phyloP scores from a whole-genome alignment of 108 stramenopile species.

The Phaeodactylum tricornutum region DNA sequence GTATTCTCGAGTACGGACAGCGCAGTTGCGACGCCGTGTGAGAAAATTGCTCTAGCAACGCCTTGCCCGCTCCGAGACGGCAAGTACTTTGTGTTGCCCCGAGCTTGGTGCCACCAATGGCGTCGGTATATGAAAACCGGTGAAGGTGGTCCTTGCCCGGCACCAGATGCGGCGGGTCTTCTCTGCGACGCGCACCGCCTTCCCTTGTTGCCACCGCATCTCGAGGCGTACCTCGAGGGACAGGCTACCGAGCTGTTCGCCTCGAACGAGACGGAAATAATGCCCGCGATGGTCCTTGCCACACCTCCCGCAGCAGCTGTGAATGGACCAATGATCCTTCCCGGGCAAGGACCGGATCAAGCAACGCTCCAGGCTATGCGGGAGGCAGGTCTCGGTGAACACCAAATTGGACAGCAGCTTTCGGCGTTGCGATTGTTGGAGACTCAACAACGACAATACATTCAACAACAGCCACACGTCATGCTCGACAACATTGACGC shows the following conservation, averaged over 20 bases:
- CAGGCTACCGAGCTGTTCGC: slow-evolving; percentile 43
- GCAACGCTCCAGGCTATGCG: neutral
- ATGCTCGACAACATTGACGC: neutral
- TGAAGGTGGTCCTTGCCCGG: slow-evolving; percentile 49
- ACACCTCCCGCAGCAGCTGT: slow-evolving; percentile 4
- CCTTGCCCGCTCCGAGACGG: slow-evolving; percentile 54
- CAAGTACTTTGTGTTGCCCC: slow-evolving; percentile 57
- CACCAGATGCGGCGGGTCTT: slow-evolving; percentile 59
- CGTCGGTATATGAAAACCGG: slow-evolving; percentile 78
- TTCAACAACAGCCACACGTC: neutral
- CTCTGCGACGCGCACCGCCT: slow-evolving; percentile 71
- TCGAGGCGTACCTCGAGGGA: slow-evolving; percentile 59
- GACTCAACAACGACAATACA: slow-evolving; percentile 1
- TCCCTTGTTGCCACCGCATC: slow-evolving; percentile 68
- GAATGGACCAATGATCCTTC: neutral
- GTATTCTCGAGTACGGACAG: no score
- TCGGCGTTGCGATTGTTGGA: neutral
- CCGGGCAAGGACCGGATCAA: slow-evolving; percentile 3
- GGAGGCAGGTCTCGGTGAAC: neutral
- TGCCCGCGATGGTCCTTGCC: slow-evolving; percentile 12
- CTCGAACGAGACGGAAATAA: no score
- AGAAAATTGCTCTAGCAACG: neutral
- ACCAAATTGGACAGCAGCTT: slow-evolving; percentile 1
- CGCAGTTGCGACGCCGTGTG: no score
- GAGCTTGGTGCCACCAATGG: slow-evolving; percentile 74